Evolutionary conservation across 257 asterid species (phyloP).

Genomic region (Rauvolfia tetraphylla): DNA sequence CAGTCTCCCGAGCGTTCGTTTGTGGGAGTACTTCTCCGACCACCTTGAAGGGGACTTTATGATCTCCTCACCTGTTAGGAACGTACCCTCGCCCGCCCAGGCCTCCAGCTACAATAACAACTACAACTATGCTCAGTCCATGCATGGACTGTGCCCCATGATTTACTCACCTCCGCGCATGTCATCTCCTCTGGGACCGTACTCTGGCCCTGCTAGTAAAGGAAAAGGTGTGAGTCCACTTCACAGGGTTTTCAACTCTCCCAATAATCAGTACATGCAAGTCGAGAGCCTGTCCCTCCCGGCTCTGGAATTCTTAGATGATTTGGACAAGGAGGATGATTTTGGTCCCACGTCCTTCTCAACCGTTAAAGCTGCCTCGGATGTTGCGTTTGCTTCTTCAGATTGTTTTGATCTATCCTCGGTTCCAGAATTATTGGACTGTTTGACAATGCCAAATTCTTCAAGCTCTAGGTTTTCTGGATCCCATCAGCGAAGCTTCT

Average conservation of each 20-base stretch:
- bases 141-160: constrained; percentile 26
- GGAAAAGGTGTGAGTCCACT: constrained; percentile 75
- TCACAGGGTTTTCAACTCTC: constrained; percentile 62
- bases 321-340: constrained; percentile 33
- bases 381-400: constrained; percentile 21
- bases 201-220: constrained; percentile 19
- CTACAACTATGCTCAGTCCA: constrained; percentile 21
- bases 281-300: constrained; percentile 59
- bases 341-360: constrained; percentile 25
- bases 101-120: constrained; percentile 14
- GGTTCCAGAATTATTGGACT: constrained; percentile 55
- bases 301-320: constrained; percentile 60
- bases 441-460: constrained; percentile 44
- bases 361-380: constrained; percentile 28
- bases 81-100: constrained; percentile 37
- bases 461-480: constrained; percentile 30
- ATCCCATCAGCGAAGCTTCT: constrained; percentile 10
- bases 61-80: constrained; percentile 71
- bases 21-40: constrained; percentile 68
- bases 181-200: constrained; percentile 42
- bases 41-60: constrained; percentile 64
- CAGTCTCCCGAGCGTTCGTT: constrained; percentile 62
- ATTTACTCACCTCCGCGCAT: constrained; percentile 55
- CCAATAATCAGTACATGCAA: constrained; percentile 55
- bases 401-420: constrained; percentile 37